A percentile compares a stretch with the other conserved stretches of the same genome.
phyloP scores from a whole-genome alignment of 2,329 filamentous ascomycete species.

The Aspergillus tubingensis region DNA sequence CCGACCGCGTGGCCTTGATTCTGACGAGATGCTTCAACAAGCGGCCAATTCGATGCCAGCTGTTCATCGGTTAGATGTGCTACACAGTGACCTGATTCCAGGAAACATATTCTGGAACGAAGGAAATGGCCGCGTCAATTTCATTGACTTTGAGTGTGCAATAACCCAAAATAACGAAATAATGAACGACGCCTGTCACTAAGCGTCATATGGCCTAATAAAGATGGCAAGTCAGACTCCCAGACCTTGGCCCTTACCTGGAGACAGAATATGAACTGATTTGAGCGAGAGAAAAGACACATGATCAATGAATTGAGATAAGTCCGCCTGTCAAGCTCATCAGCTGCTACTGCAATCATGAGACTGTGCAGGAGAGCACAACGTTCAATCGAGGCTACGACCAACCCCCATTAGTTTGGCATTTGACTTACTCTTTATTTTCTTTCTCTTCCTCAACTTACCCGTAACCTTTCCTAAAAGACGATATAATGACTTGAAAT shows the following conservation, averaged over 20 bases:
- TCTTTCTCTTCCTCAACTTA: no score
- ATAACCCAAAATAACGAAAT: conserved; percentile 8
- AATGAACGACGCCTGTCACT: conserved; percentile 11
- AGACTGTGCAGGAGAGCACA: no score
- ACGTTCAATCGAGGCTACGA: no score
- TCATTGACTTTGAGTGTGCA: conserved; percentile 25
- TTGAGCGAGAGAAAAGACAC: conserved; percentile 12
- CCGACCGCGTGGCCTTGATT: conserved; percentile 11
- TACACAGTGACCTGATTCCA: conserved; percentile 23
- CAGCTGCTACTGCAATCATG: no score
- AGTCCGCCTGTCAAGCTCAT: no score
- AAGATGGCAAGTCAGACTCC: neutral
- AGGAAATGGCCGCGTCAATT: conserved; percentile 18
- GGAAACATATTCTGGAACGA: conserved; percentile 17
- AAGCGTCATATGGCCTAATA: conserved; percentile 14
- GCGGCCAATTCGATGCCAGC: conserved; percentile 20
- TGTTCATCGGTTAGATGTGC: conserved; percentile 20
- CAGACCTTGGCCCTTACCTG: neutral
- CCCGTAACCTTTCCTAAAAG: no score
- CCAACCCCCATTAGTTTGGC: no score
- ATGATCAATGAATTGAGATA: conserved; percentile 8
- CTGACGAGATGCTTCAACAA: conserved; percentile 11
- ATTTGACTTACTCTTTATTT: no score
- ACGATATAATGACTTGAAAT: no score
- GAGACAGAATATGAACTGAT: neutral